Base-by-base conservation (phyloP, 805 yeast genomes). In the Candida silvicultrix region DNA sequence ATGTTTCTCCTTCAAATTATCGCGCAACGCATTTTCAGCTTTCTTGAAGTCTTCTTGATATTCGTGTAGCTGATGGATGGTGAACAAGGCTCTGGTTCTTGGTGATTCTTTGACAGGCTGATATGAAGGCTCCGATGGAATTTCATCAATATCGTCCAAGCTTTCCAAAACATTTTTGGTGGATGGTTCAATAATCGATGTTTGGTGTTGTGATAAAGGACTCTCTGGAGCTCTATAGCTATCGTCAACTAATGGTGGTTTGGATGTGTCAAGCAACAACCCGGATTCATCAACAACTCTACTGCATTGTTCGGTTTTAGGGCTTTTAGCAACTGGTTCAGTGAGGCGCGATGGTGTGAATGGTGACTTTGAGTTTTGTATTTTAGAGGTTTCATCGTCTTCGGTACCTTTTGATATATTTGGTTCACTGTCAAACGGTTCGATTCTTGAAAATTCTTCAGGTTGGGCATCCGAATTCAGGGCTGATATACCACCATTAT, bases 341-440 rank as follows among this genome's bases (percentile, higher is more conserved):
- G 67, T 62, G 5, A 56, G 43, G 14, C 67, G 54, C 7, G 58
- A 47, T 9, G 68, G 69, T 0, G 66, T 62, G n/a, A 41, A 8
- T 22, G 37, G 41, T 10, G 38, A 10, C 15, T 25, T 16, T 11
- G 16, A 16, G 18, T 3, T n/a, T 9, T 14, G 31, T 25, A 31
- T 5, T 5, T n/a, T 5, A 15, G 35, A 15, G 35, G 16, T 31
- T 31, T 31, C 5, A 4, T 31, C 18, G 5, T 31, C 4, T 15
- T 15, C 18, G 14, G 4, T n/a, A 7, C 12, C 18, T 4, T 35
- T 18, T 37, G 19, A 20, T 22, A 22, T 21, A 2, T 22, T 22
- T 14, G 14, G 3, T 1, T 22, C 45, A 18, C 18, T 20, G 20
- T 34, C 10, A 18, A 49, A 46, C 6, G 54, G 46, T 38, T 58